Evolutionary conservation across 2,329 filamentous ascomycete species (phyloP), one percentile per base, ranked within the genome.

Genomic region (Penicillium sp.): DNA sequence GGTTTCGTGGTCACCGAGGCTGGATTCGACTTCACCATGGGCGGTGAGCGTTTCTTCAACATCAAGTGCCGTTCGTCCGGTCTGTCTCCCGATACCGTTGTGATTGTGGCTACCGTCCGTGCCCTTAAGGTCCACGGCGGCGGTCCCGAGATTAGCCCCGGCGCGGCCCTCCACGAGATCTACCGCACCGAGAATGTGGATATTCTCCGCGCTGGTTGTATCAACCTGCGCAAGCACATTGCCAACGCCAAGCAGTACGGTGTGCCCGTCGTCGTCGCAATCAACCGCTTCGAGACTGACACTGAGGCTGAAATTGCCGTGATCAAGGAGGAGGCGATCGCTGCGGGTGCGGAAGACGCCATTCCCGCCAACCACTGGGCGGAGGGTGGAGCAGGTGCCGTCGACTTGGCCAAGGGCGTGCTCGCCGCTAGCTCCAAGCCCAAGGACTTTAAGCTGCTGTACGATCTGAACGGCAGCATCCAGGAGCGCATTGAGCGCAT

Each of bases 1-100:
- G 95, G 95, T 10, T 98, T 95, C 72, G 94, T 97, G 24, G 89
- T 99, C 40, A 99, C 95, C 1, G 95, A 99, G 79, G 94, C 95
- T 57, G 95, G 95, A 10, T 99, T 99, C 78, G 95, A 99, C 80
- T 99, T 99, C 82, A 98, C 95, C 72, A 99, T 99, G 95, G 95
- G 95, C 67, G 95, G 95, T 66, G 95, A 99, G 85, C 91, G 95
- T 56, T 99, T 99, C 86, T 98, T 99, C 88, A 98, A 99, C 84
- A 98, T 99, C 85, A 99, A 99, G 85, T 98, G 95, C 82, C 91
- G 95, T 63, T 91, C 93, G 10, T 97, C 94, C 6, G 94, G 94
- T 26, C 89, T 99, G 50, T 88, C 92, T 2, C 95, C 95, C 1
- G 95, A 99, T 73, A 92, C 93, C 1, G 93, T 97, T 7, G 92